Percentiles rank a stretch among this genome's conserved stretches.
Conservation (phyloP, 2,329 filamentous ascomycete species). For the Cytospora mali region DNA sequence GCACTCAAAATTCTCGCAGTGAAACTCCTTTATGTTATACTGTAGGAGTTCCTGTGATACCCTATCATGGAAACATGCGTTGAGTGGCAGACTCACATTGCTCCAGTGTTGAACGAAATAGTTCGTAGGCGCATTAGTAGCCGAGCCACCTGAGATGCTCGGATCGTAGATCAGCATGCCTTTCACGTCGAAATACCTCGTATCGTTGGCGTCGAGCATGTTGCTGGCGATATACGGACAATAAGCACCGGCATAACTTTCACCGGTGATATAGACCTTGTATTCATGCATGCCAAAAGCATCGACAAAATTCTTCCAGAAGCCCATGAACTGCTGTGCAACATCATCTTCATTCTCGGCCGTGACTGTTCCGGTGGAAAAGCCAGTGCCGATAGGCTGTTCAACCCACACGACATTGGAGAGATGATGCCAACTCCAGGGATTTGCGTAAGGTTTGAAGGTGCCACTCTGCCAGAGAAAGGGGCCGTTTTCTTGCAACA, state of each 20-base stretch:
- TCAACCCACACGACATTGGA: conserved; percentile 76
- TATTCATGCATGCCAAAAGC: conserved; percentile 63
- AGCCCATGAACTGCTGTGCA: conserved; percentile 68
- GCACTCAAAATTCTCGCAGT: too few relatives aligned
- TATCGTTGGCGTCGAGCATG: conserved; percentile 67
- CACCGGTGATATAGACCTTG: conserved; percentile 70
- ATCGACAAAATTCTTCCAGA: conserved; percentile 72
- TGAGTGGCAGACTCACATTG: background rate
- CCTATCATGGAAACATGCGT: background rate
- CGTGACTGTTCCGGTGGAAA: conserved; percentile 62
- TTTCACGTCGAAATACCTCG: conserved; percentile 64
- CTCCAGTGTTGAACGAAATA: conserved; percentile 61
- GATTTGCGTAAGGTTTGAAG: conserved; percentile 60
- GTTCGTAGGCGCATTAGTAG: conserved; percentile 48
- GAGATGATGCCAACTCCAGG: conserved; percentile 69
- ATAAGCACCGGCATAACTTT: conserved; percentile 53
- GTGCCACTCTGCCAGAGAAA: conserved; percentile 70
- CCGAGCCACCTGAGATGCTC: conserved; percentile 52
- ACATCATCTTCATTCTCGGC: conserved; percentile 66
- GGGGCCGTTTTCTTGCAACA: conserved; percentile 74
- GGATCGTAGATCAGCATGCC: conserved; percentile 73
- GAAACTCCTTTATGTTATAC: too few relatives aligned
- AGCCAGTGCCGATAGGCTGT: conserved; percentile 65
- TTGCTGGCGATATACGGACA: conserved; percentile 70
- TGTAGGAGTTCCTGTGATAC: too few relatives aligned